Conservation (phyloP, 2,329 filamentous ascomycete genomes). For the Taxawa tesnikishii region DNA sequence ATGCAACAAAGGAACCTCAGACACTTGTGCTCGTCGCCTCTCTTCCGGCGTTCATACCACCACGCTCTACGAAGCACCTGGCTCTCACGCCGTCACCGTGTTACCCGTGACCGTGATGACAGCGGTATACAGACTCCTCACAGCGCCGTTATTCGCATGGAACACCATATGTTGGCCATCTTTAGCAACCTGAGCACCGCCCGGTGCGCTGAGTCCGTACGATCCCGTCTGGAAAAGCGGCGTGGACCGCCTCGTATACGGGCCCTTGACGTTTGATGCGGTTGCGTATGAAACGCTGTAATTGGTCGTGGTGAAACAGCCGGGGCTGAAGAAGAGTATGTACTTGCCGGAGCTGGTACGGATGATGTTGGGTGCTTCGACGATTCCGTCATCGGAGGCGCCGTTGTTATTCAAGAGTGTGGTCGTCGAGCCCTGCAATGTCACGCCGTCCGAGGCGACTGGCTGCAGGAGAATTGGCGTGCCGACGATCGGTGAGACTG, state of each 20-base stretch:
- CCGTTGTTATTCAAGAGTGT: conserved; percentile 18
- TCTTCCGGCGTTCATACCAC: too few species aligned
- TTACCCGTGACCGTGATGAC: conserved; percentile 2
- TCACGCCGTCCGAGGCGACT: conserved; percentile 18
- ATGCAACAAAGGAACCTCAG: too few species aligned
- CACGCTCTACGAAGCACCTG: too few species aligned
- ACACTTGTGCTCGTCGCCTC: too few species aligned
- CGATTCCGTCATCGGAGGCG: conserved; percentile 16
- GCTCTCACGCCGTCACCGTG: background rate
- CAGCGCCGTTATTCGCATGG: conserved; percentile 16
- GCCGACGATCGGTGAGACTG: conserved; percentile 15
- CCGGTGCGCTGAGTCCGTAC: conserved; percentile 17
- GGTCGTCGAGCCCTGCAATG: conserved; percentile 14
- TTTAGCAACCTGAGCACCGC: conserved; percentile 17
- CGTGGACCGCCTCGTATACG: conserved; percentile 11
- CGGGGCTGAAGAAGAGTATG: conserved; percentile 17
- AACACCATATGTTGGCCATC: conserved; percentile 19
- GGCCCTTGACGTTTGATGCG: conserved; percentile 11
- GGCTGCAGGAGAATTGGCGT: conserved; percentile 21
- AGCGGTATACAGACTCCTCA: conserved; percentile 8
- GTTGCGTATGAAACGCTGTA: conserved; percentile 19
- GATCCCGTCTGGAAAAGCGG: conserved; percentile 15
- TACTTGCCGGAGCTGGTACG: conserved; percentile 13
- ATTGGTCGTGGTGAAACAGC: conserved; percentile 12
- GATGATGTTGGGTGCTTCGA: conserved; percentile 20